Conservation (phyloP, 352 stramenopile genomes). For the Globisporangium paddicum region DNA sequence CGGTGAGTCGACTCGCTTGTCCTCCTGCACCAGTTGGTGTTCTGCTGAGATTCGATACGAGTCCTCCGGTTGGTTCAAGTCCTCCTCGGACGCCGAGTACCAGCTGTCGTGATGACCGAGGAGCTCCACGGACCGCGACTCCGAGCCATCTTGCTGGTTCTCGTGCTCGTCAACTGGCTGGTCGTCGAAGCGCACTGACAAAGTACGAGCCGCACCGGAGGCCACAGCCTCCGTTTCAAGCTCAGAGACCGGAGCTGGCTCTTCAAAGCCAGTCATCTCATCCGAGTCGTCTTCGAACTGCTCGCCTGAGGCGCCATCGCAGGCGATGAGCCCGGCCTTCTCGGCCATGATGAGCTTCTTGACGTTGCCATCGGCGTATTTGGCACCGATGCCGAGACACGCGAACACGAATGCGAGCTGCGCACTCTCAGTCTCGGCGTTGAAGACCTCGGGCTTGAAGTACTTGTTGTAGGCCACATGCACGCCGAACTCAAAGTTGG, state of each 20-base stretch:
- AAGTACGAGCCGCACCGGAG: neutral
- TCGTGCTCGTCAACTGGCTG: too few species aligned
- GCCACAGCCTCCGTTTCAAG: neutral
- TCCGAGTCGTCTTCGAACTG: neutral
- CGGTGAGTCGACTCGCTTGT: too few species aligned
- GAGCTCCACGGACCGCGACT: too few species aligned
- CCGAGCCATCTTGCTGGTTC: too few species aligned
- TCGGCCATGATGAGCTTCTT: neutral
- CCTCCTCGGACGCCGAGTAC: too few species aligned
- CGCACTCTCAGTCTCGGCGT: neutral
- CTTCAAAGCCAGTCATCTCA: too few species aligned
- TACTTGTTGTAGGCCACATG: neutral
- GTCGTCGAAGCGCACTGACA: too few species aligned
- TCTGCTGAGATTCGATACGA: too few species aligned
- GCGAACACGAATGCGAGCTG: neutral
- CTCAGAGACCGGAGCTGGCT: neutral
- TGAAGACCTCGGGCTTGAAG: constrained; percentile 6
- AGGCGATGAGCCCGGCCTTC: neutral
- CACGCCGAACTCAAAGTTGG: constrained; percentile 3
- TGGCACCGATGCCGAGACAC: neutral
- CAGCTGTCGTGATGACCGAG: too few species aligned
- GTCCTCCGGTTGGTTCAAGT: too few species aligned
- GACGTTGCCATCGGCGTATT: neutral
- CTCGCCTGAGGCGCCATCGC: neutral
- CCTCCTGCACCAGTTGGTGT: too few species aligned